phyloP scores from a whole-genome alignment of 2,329 filamentous ascomycete genomes.

The Colletotrichum sp. region DNA sequence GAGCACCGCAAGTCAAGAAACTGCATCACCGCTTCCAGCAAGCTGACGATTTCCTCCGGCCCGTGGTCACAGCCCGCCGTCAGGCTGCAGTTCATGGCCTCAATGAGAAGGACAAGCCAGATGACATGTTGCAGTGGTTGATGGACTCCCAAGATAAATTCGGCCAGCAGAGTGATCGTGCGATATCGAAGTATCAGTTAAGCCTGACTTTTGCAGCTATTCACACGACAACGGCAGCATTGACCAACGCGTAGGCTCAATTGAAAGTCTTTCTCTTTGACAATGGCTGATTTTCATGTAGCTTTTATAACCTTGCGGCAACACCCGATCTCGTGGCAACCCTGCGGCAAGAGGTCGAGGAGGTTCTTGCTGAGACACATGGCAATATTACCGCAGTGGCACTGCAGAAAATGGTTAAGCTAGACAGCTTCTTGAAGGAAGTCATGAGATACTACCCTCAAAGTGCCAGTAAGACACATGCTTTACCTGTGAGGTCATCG shows the following conservation, averaged over 20 bases:
- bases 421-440: slow-evolving; percentile 45
- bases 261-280: slow-evolving; percentile 21
- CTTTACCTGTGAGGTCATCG: slow-evolving; percentile 40
- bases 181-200: slow-evolving; percentile 47
- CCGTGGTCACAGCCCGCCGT: slow-evolving; percentile 34
- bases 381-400: slow-evolving; percentile 36
- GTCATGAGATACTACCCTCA: slow-evolving; percentile 15
- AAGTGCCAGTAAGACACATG: not conserved
- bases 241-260: slow-evolving; percentile 39
- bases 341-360: slow-evolving; percentile 55
- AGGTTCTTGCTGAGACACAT: slow-evolving; percentile 37
- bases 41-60: slow-evolving; percentile 37
- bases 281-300: not conserved
- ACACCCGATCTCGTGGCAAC: slow-evolving; percentile 53
- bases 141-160: slow-evolving; percentile 41
- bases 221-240: slow-evolving; percentile 51
- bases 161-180: slow-evolving; percentile 30
- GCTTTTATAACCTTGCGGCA: slow-evolving; percentile 55
- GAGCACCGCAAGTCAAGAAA: slow-evolving; percentile 36
- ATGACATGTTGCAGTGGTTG: slow-evolving; percentile 54
- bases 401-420: slow-evolving; percentile 40
- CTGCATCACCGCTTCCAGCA: slow-evolving; percentile 34
- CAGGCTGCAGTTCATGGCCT: slow-evolving; percentile 27
- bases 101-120: slow-evolving; percentile 31
- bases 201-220: slow-evolving; percentile 53